phyloP scores from a whole-genome alignment of 2,329 filamentous ascomycete genomes.

The Xylaria sp. region DNA sequence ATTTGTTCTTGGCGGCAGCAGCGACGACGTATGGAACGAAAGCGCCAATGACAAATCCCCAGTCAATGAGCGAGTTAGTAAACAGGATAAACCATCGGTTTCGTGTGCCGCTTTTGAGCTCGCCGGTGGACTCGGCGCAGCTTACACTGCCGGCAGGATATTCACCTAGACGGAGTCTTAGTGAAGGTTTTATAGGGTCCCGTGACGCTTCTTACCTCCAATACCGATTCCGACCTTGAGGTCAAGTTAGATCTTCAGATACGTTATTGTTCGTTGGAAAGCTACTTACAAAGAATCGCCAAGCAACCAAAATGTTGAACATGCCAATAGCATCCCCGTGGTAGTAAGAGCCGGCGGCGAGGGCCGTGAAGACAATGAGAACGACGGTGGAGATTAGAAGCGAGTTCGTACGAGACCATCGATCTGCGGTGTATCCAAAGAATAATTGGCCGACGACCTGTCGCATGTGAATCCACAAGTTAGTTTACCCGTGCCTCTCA shows the following conservation, averaged over 20 bases:
- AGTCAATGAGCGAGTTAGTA: slow-evolving; percentile 88
- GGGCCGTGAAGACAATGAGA: slow-evolving; percentile 83
- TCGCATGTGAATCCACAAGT: slow-evolving; percentile 4
- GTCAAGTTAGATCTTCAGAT: slow-evolving; percentile 24
- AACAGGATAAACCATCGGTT: slow-evolving; percentile 93
- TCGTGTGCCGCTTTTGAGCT: slow-evolving; percentile 81
- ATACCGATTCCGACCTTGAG: slow-evolving; percentile 75
- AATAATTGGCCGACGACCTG: slow-evolving; percentile 78
- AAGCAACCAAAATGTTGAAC: slow-evolving; percentile 81
- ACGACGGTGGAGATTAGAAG: slow-evolving; percentile 84
- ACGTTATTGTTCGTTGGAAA: neutral
- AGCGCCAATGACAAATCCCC: slow-evolving; percentile 82
- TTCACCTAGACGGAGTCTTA: slow-evolving; percentile 60
- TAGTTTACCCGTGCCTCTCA: slow-evolving; percentile 2
- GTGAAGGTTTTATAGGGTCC: slow-evolving; percentile 15
- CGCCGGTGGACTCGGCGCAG: slow-evolving; percentile 83
- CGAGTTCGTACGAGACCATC: slow-evolving; percentile 85
- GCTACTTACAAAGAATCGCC: slow-evolving; percentile 78
- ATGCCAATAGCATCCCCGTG: slow-evolving; percentile 75
- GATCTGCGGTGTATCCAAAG: slow-evolving; percentile 84
- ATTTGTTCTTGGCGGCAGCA: slow-evolving; percentile 65
- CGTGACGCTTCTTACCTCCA: slow-evolving; percentile 61
- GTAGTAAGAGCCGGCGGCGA: slow-evolving; percentile 81
- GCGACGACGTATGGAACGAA: slow-evolving; percentile 75
- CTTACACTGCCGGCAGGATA: slow-evolving; percentile 87